phyloP scores from a whole-genome alignment of 306 rosid species.

The Mucuna pruriens region DNA sequence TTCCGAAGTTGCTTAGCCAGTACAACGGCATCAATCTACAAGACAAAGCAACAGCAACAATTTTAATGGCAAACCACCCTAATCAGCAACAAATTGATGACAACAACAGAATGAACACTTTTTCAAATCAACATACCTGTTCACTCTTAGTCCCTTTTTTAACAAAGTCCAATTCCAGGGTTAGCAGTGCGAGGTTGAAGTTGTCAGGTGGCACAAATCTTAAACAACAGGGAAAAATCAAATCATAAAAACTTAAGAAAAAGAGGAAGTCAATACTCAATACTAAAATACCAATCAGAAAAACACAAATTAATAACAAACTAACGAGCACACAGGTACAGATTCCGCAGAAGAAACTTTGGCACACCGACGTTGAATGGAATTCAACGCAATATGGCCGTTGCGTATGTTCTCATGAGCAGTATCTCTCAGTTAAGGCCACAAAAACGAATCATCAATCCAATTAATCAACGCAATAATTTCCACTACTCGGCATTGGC shows the following conservation, averaged over 20 bases:
- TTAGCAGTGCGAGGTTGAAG: slow-evolving; percentile 77
- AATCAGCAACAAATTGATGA: neutral
- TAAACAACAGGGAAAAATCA: slow-evolving; percentile 28
- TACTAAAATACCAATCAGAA: neutral
- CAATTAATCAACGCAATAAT: neutral
- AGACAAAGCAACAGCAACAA: slow-evolving; percentile 25
- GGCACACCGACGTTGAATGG: slow-evolving; percentile 84
- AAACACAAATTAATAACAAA: slow-evolving; percentile 16
- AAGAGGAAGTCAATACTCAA: neutral
- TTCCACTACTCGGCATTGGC: slow-evolving; percentile 27
- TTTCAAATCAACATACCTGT: slow-evolving; percentile 57
- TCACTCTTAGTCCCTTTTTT: slow-evolving; percentile 77
- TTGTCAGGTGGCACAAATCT: slow-evolving; percentile 85
- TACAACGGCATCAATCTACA: slow-evolving; percentile 88
- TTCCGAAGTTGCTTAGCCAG: slow-evolving; percentile 71
- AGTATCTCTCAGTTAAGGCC: slow-evolving; percentile 72
- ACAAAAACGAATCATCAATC: slow-evolving; percentile 29
- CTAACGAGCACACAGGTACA: slow-evolving; percentile 63
- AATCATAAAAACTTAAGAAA: slow-evolving; percentile 25
- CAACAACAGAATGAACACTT: slow-evolving; percentile 3
- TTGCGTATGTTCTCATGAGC: slow-evolving; percentile 63
- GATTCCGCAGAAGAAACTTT: slow-evolving; percentile 76
- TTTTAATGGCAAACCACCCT: slow-evolving; percentile 6
- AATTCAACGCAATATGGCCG: slow-evolving; percentile 79
- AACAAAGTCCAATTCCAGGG: slow-evolving; percentile 85